Conservation (phyloP, 139 green algal genomes). For the Micractinium conductrix region DNA sequence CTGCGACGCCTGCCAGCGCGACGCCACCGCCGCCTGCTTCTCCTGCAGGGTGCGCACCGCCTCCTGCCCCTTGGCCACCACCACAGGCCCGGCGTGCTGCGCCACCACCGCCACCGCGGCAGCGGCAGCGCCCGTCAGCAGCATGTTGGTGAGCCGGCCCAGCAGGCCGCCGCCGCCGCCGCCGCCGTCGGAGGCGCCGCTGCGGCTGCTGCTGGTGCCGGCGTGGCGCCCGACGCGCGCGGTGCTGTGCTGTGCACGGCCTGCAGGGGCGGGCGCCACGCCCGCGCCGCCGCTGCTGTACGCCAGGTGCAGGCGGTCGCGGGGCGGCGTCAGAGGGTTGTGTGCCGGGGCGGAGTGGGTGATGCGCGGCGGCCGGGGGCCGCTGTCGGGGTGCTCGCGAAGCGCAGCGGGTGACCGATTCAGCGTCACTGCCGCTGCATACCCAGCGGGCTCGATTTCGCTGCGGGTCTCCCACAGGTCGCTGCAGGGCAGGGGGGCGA, state of each 20-base stretch:
- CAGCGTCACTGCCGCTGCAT: background rate
- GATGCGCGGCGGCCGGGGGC: background rate
- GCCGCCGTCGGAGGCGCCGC: background rate
- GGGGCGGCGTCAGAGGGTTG: background rate
- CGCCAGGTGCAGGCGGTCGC: constrained; percentile 2
- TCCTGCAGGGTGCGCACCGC: background rate
- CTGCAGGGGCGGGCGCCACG: background rate
- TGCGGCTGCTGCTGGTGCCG: background rate
- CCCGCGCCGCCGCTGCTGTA: constrained; percentile 18
- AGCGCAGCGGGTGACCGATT: background rate
- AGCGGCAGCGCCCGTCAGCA: constrained; percentile 6
- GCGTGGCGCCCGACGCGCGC: background rate
- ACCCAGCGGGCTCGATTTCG: constrained; percentile 3
- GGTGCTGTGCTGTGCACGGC: background rate
- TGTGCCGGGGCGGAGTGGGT: background rate
- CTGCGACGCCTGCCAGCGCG: background rate
- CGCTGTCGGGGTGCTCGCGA: background rate
- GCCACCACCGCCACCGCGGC: constrained; percentile 13
- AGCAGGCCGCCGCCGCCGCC: background rate
- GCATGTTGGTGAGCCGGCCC: constrained; percentile 5
- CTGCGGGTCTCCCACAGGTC: background rate
- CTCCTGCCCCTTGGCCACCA: constrained; percentile 10
- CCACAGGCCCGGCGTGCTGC: background rate
- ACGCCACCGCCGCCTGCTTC: background rate
- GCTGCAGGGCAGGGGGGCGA: background rate